Percentiles rank a stretch among this genome's conserved stretches.
These are phyloP conservation scores for Mercurialis annua DNA, from an alignment of 345 rosid genomes.

Conservation along the genomic window DNA sequence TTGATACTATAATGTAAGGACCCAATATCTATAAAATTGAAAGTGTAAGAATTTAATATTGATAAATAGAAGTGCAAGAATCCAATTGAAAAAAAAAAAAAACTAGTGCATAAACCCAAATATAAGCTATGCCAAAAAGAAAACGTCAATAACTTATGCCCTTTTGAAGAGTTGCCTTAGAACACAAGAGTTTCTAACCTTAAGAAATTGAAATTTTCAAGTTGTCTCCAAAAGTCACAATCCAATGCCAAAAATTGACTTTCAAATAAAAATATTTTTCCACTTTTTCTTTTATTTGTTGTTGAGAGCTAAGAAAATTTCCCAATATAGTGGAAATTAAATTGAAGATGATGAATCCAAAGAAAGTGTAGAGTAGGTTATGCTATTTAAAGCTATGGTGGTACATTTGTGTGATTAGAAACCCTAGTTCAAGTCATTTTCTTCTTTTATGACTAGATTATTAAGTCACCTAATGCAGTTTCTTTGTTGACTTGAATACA, in stretches of 20 bases:
- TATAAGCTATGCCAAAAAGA: not conserved
- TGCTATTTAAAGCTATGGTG: too few relatives aligned
- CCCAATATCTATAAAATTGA: too few relatives aligned
- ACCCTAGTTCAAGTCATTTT: not conserved
- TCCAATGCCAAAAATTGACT: not conserved
- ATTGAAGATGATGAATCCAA: not conserved
- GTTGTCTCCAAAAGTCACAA: not conserved
- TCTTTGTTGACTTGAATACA: slow-evolving; percentile 26
- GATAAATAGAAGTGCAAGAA: not conserved
- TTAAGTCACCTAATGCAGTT: slow-evolving; percentile 37
- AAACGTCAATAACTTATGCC: not conserved
- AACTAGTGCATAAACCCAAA: not conserved
- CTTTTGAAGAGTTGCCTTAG: not conserved
- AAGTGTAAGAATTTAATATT: too few relatives aligned
- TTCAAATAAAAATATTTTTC: not conserved
- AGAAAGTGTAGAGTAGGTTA: not conserved
- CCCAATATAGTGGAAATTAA: not conserved
- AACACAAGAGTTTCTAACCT: not conserved
- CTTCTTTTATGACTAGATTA: not conserved
- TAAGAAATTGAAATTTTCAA: not conserved
- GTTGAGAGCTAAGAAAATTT: not conserved
- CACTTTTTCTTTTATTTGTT: not conserved
- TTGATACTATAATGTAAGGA: too few relatives aligned
- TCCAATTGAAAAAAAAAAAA: not conserved
- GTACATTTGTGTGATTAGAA: not conserved